Evolutionary conservation across 768 basidiomycete genomes (phyloP).

Genomic region (Udeniomyces megalosporus): DNA sequence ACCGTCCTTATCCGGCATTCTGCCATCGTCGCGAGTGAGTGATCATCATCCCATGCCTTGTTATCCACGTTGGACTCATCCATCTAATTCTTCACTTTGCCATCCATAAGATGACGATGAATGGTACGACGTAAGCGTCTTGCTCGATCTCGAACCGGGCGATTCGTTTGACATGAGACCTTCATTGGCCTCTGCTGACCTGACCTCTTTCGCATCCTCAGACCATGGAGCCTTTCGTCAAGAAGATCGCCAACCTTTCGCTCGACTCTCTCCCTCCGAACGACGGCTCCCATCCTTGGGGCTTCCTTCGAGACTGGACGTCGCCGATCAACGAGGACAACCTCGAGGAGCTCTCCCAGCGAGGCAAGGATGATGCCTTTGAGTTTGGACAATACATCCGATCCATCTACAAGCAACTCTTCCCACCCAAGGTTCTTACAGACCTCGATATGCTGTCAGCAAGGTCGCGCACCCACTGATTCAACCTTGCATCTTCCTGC

Average conservation of each 20-base stretch:
- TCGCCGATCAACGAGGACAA: constrained; percentile 28
- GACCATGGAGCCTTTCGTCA: constrained; percentile 30
- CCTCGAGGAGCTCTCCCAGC: constrained; percentile 27
- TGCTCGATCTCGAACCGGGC: no score
- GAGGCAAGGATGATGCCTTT: constrained; percentile 29
- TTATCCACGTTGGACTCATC: background rate
- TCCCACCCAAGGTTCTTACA: no score
- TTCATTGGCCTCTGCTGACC: no score
- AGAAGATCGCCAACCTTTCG: constrained; percentile 22
- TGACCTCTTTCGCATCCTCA: constrained; percentile 15
- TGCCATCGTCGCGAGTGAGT: constrained; percentile 25
- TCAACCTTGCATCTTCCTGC: no score
- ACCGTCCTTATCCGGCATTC: constrained; percentile 31
- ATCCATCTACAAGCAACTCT: constrained; percentile 22
- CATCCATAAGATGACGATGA: background rate
- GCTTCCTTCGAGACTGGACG: constrained; percentile 28
- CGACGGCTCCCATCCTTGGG: constrained; percentile 18
- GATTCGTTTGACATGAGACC: background rate
- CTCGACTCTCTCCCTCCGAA: constrained; percentile 6
- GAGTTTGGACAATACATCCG: constrained; percentile 15
- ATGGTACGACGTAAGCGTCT: background rate
- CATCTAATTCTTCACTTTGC: background rate
- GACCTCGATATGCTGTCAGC: no score
- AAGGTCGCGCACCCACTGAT: constrained; percentile 19
- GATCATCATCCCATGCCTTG: background rate